Conservation (phyloP, 2,329 filamentous ascomycete genomes). For the Dothistroma septosporum region DNA sequence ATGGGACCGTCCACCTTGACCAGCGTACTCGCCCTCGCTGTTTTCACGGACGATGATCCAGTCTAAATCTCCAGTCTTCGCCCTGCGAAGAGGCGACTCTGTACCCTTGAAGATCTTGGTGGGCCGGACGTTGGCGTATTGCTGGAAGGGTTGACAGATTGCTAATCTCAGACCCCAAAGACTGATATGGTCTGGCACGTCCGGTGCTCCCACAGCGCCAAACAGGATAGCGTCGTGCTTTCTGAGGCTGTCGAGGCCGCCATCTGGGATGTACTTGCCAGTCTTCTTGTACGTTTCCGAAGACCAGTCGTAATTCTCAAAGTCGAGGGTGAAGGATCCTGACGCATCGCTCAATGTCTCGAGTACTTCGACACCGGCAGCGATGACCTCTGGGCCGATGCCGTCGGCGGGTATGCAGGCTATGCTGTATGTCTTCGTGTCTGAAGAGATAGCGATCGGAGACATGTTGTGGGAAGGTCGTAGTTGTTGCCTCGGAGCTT, state of each 20-base stretch:
- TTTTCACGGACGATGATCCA: constrained; percentile 66
- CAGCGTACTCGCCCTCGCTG: constrained; percentile 63
- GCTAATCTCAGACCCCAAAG: constrained; percentile 55
- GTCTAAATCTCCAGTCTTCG: constrained; percentile 57
- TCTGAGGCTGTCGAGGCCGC: constrained; percentile 54
- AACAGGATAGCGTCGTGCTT: constrained; percentile 65
- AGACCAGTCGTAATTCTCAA: constrained; percentile 63
- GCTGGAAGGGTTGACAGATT: constrained; percentile 53
- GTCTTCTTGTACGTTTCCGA: constrained; percentile 63
- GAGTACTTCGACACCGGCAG: constrained; percentile 59
- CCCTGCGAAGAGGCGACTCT: constrained; percentile 52
- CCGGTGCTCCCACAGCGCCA: constrained; percentile 61
- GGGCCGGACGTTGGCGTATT: constrained; percentile 56
- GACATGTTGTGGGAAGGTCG: constrained; percentile 21
- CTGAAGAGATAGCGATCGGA: constrained; percentile 20
- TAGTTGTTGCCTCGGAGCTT: neutral
- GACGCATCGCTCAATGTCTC: constrained; percentile 48
- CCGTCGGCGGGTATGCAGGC: constrained; percentile 67
- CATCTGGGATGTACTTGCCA: constrained; percentile 61
- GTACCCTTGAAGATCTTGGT: constrained; percentile 60
- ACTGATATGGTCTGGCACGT: constrained; percentile 49
- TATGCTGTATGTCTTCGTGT: constrained; percentile 47
- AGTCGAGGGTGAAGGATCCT: constrained; percentile 57
- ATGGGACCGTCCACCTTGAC: constrained; percentile 61
- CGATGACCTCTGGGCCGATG: constrained; percentile 65